These are phyloP conservation scores for Maudiozyma bulderi DNA, from an alignment of 805 yeast species.

Conservation along the genomic window DNA sequence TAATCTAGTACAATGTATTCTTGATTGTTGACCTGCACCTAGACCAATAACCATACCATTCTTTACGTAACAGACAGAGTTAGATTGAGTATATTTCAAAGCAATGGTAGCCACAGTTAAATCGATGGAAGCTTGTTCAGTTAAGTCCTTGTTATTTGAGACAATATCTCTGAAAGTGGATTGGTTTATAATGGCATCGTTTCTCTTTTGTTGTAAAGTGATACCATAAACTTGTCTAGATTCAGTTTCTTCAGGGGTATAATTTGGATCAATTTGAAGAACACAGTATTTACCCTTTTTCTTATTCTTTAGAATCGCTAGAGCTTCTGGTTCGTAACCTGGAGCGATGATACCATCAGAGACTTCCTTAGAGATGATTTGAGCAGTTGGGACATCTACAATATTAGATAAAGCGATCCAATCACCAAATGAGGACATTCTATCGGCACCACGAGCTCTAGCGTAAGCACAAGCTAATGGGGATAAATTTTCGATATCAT, in stretches of 20 bases:
- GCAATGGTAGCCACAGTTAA: slow-evolving; percentile 95
- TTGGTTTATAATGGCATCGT: slow-evolving; percentile 88
- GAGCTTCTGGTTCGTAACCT: slow-evolving; percentile 86
- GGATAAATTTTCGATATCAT: slow-evolving; percentile 86
- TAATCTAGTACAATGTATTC: slow-evolving; percentile 96
- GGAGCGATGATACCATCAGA: slow-evolving; percentile 98
- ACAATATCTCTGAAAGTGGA: slow-evolving; percentile 86
- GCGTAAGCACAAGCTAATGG: slow-evolving; percentile 97
- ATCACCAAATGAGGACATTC: slow-evolving; percentile 98
- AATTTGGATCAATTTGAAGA: slow-evolving; percentile 90
- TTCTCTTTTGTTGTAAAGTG: slow-evolving; percentile 90
- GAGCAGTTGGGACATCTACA: slow-evolving; percentile 93
- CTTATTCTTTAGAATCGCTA: slow-evolving; percentile 77
- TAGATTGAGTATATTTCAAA: slow-evolving; percentile 94
- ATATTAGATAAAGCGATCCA: slow-evolving; percentile 93
- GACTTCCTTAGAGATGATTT: slow-evolving; percentile 93
- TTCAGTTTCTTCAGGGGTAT: slow-evolving; percentile 68
- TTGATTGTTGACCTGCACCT: slow-evolving; percentile 98
- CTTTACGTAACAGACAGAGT: slow-evolving; percentile 96
- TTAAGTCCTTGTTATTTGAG: slow-evolving; percentile 71
- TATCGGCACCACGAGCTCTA: slow-evolving; percentile 98
- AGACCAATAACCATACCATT: slow-evolving; percentile 98
- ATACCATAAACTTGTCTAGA: slow-evolving; percentile 94
- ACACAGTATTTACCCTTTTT: slow-evolving; percentile 96
- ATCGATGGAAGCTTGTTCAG: slow-evolving; percentile 88